Conservation (phyloP, 352 stramenopile species). For the Globisporangium middletonii region DNA sequence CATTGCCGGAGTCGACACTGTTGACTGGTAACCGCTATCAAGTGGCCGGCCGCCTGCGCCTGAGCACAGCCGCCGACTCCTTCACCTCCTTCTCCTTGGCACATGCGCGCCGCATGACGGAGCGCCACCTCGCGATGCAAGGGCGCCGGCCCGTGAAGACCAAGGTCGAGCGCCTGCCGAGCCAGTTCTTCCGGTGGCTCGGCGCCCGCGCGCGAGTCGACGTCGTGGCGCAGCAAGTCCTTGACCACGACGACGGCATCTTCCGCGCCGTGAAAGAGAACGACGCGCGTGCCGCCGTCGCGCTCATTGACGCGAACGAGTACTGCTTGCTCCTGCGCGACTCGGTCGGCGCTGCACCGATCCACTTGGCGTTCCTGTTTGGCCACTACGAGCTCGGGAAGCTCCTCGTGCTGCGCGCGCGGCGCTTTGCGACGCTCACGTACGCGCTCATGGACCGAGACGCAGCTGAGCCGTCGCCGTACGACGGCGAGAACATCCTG, state of each 20-base stretch:
- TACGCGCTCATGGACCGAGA: slow-evolving; percentile 26
- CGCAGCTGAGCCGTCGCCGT: slow-evolving; percentile 27
- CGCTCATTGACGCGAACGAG: slow-evolving; percentile 27
- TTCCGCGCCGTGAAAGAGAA: slow-evolving; percentile 47
- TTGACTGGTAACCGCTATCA: too few relatives aligned
- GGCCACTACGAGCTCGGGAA: slow-evolving; percentile 51
- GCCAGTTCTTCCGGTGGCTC: slow-evolving; percentile 17
- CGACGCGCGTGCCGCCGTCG: slow-evolving; percentile 18
- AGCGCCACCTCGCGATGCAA: neutral
- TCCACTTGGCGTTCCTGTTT: slow-evolving; percentile 58
- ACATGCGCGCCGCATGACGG: neutral
- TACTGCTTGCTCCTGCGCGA: slow-evolving; percentile 36
- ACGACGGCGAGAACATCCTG: slow-evolving; percentile 59
- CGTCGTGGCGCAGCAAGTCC: slow-evolving; percentile 51
- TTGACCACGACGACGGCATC: slow-evolving; percentile 52
- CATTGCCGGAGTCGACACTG: too few relatives aligned
- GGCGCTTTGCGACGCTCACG: slow-evolving; percentile 24
- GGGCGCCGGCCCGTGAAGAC: slow-evolving; percentile 14
- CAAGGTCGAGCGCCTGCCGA: slow-evolving; percentile 13
- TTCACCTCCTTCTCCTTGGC: too few relatives aligned
- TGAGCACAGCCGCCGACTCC: too few relatives aligned
- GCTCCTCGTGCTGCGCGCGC: slow-evolving; percentile 24
- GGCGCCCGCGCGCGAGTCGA: slow-evolving; percentile 28
- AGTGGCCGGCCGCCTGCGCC: too few relatives aligned
- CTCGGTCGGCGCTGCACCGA: slow-evolving; percentile 36